phyloP scores from a whole-genome alignment of 441 rosid species.

The Populus tomentosa region DNA sequence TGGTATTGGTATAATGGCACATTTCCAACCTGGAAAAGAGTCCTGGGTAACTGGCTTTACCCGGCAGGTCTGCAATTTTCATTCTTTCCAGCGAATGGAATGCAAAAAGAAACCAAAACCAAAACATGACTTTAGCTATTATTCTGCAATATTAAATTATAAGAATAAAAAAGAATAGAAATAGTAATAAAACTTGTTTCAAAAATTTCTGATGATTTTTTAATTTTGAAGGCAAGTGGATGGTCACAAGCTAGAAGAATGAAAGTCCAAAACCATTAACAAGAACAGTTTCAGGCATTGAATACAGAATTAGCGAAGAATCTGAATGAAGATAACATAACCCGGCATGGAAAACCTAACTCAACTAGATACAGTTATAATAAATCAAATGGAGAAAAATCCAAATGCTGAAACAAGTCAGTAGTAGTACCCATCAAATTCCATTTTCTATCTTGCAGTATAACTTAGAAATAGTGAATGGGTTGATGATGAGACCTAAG shows the following conservation, averaged over 20 bases:
- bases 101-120: background rate
- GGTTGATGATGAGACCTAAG: background rate
- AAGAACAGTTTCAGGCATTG: background rate
- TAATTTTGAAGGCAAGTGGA: background rate
- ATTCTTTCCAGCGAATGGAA: background rate
- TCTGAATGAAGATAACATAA: background rate
- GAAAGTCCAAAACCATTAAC: background rate
- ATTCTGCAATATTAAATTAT: background rate
- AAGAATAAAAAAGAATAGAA: background rate
- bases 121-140: background rate
- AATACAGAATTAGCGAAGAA: background rate
- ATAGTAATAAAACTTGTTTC: background rate
- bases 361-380: background rate
- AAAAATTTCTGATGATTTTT: background rate
- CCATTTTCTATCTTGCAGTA: background rate
- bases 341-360: background rate
- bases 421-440: background rate
- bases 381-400: background rate
- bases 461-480: background rate
- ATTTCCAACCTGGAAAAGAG: background rate
- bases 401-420: background rate
- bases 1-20: background rate
- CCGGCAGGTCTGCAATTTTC: background rate
- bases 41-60: background rate
- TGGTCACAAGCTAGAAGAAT: background rate